Evolutionary conservation across 2,329 filamentous ascomycete genomes (phyloP).

Genomic region (Cytospora piceicola): DNA sequence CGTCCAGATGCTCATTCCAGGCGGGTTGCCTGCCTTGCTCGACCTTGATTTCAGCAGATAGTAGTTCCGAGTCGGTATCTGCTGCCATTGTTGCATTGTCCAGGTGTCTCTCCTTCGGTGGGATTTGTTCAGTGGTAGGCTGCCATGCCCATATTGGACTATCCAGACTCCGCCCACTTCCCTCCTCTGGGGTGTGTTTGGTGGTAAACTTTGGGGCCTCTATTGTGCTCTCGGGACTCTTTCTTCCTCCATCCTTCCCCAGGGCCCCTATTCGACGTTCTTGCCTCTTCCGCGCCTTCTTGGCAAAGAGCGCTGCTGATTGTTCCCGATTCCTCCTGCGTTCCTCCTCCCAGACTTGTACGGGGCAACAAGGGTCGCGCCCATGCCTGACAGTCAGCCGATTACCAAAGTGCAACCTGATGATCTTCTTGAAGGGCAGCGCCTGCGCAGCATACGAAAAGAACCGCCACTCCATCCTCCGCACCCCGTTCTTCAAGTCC

Average conservation of each 20-base stretch:
- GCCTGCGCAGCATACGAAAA: not conserved
- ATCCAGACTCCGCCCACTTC: too few species aligned
- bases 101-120: too few species aligned
- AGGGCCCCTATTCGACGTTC: not conserved
- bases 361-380: not conserved
- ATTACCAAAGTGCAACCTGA: not conserved
- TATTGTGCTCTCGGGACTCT: too few species aligned
- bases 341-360: not conserved
- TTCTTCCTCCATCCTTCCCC: too few species aligned
- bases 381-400: not conserved
- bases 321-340: not conserved
- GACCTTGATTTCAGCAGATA: not conserved
- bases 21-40: not conserved
- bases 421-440: not conserved
- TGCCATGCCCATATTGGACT: too few species aligned
- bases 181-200: too few species aligned
- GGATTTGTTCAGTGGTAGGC: too few species aligned
- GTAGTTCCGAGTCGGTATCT: not conserved
- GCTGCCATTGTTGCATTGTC: too few species aligned
- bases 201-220: too few species aligned
- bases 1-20: too few species aligned
- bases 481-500: not conserved
- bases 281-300: not conserved
- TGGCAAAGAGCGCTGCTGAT: not conserved
- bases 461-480: conserved; percentile 1